Evolutionary conservation across 768 basidiomycete genomes (phyloP).

Genomic region (Lactarius indigo): DNA sequence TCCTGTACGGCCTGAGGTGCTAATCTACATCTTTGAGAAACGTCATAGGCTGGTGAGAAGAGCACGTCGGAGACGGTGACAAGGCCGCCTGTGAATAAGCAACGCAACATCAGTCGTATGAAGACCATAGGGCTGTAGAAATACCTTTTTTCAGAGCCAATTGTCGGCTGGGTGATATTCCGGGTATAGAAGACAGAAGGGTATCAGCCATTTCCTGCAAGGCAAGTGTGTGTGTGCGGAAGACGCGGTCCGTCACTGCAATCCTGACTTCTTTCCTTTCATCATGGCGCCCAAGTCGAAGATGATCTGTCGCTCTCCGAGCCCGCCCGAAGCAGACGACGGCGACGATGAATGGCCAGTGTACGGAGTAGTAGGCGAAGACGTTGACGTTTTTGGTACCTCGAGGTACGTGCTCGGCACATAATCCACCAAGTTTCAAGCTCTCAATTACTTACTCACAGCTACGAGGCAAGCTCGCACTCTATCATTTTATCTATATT

Average conservation of each 20-base stretch:
- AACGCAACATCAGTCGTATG: background rate
- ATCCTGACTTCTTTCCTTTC: background rate
- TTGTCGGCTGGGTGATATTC: conserved; percentile 7
- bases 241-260: background rate
- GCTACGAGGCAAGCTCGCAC: conserved; percentile 21
- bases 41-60: conserved; percentile 44
- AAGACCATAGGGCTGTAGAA: background rate
- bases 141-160: conserved; percentile 16
- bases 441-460: background rate
- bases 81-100: conserved; percentile 43
- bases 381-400: conserved; percentile 23
- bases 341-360: conserved; percentile 25
- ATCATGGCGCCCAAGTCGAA: background rate
- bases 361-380: conserved; percentile 25
- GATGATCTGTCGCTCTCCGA: conserved; percentile 18
- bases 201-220: conserved; percentile 10
- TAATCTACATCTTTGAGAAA: conserved; percentile 54
- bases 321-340: conserved; percentile 17
- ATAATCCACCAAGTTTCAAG: background rate
- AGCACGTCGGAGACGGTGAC: conserved; percentile 48
- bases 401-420: conserved; percentile 5
- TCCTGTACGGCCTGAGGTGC: conserved; percentile 46
- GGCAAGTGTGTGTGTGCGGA: background rate
- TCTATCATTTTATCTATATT: background rate
- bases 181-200: conserved; percentile 19